Percentiles rank a stretch among this genome's conserved stretches.
Evolutionary conservation across 495 filamentous ascomycete species (phyloP).

Genomic region (Gamarada debralockiae): DNA sequence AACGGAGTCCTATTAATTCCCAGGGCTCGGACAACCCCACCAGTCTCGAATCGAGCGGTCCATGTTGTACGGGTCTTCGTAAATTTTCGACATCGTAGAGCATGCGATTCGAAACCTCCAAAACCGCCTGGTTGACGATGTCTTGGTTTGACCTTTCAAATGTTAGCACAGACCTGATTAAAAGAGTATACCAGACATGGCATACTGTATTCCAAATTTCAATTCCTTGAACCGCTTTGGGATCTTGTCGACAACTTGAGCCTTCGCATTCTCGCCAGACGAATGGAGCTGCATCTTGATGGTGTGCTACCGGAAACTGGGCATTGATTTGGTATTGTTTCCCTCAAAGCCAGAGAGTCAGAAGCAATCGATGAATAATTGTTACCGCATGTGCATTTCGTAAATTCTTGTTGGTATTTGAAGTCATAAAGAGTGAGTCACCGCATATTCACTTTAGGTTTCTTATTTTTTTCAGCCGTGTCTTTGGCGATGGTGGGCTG

Average conservation of each 20-base stretch:
- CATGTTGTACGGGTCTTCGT: slow-evolving; percentile 67
- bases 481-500: no score
- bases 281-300: slow-evolving; percentile 19
- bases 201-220: slow-evolving; percentile 81
- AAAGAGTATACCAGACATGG: neutral
- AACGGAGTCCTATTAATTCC: slow-evolving; percentile 15
- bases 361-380: no score
- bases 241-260: slow-evolving; percentile 80
- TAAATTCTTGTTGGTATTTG: no score
- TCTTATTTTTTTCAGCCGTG: no score
- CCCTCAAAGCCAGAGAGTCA: no score
- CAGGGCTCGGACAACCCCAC: slow-evolving; percentile 26
- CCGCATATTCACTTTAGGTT: no score
- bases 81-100: slow-evolving; percentile 82
- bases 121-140: slow-evolving; percentile 87
- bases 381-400: no score
- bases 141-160: slow-evolving; percentile 73
- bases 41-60: slow-evolving; percentile 81
- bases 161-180: neutral
- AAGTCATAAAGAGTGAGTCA: no score
- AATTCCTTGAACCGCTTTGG: slow-evolving; percentile 94
- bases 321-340: no score
- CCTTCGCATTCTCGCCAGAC: slow-evolving; percentile 60
- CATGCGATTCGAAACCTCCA: slow-evolving; percentile 86
- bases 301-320: no score